Evolutionary conservation across 169 alveolate genomes (phyloP).

Genomic region (Plasmodium berghei): DNA sequence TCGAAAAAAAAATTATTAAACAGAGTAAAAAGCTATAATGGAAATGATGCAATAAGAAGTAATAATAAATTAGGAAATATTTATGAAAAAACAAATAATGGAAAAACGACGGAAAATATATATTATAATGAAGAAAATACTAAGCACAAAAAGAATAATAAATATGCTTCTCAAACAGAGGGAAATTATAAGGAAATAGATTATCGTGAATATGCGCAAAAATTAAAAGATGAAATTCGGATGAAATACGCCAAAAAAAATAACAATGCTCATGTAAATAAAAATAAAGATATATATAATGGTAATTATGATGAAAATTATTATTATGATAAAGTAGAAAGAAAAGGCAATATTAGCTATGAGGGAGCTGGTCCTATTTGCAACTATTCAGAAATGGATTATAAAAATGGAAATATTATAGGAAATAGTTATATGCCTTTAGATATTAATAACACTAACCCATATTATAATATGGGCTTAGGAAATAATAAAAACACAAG

Average conservation of each 20-base stretch:
- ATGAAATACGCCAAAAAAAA: no score
- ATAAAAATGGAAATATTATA: background rate
- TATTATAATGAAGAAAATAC: no score
- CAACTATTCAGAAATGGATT: background rate
- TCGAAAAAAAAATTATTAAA: background rate
- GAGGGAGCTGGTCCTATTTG: background rate
- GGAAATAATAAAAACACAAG: background rate
- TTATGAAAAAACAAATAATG: no score
- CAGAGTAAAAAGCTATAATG: background rate
- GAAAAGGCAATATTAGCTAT: background rate
- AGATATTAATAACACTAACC: background rate
- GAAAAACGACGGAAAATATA: no score
- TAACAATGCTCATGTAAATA: background rate
- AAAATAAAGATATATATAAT: background rate
- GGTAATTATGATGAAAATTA: background rate
- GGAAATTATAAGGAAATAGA: no score
- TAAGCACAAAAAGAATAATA: no score
- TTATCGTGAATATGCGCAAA: no score
- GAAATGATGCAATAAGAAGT: background rate
- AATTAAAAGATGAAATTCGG: no score
- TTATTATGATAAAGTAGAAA: background rate
- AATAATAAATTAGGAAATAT: no score
- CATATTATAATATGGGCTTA: background rate
- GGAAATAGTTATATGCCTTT: no score
- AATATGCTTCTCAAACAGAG: no score